Percentiles rank a stretch among this genome's conserved stretches.
phyloP scores from a whole-genome alignment of 1,139 yeast species.

The Candida gigantensis region DNA sequence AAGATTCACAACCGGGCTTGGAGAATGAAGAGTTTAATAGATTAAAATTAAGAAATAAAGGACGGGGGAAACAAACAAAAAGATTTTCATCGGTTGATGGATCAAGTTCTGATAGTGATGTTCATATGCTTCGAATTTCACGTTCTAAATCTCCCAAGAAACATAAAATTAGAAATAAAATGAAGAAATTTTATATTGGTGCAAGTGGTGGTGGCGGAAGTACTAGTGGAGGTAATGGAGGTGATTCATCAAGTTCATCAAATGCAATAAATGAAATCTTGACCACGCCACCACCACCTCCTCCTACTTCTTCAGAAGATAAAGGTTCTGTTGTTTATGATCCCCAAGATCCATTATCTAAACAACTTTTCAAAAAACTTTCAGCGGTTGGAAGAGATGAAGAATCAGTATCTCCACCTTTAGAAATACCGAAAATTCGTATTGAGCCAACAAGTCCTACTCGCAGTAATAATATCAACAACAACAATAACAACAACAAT shows the following conservation, averaged over 20 bases:
- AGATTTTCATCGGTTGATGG: neutral
- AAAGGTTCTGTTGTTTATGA: no score
- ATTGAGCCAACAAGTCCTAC: constrained; percentile 8
- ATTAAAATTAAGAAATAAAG: constrained; percentile 2
- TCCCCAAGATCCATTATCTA: constrained; percentile 7
- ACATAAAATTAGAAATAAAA: constrained; percentile 10
- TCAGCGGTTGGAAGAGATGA: constrained; percentile 2
- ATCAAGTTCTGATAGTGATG: constrained; percentile 13
- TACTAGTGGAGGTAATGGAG: constrained; percentile 1
- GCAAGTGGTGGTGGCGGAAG: neutral
- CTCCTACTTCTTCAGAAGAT: no score
- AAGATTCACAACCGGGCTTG: neutral
- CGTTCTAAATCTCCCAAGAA: constrained; percentile 14
- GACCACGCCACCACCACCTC: no score
- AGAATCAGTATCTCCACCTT: constrained; percentile 5
- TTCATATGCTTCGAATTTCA: constrained; percentile 10
- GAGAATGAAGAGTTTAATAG: constrained; percentile 1
- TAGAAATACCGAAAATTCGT: constrained; percentile 7
- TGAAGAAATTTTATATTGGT: constrained; percentile 14
- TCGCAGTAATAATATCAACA: no score
- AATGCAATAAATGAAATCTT: constrained; percentile 4
- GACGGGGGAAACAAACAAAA: no score
- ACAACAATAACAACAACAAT: no score
- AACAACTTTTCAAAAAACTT: constrained; percentile 19
- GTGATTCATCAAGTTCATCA: constrained; percentile 14